Evolutionary conservation across 2,329 filamentous ascomycete genomes (phyloP).

Genomic region (Claviceps lovelessii): DNA sequence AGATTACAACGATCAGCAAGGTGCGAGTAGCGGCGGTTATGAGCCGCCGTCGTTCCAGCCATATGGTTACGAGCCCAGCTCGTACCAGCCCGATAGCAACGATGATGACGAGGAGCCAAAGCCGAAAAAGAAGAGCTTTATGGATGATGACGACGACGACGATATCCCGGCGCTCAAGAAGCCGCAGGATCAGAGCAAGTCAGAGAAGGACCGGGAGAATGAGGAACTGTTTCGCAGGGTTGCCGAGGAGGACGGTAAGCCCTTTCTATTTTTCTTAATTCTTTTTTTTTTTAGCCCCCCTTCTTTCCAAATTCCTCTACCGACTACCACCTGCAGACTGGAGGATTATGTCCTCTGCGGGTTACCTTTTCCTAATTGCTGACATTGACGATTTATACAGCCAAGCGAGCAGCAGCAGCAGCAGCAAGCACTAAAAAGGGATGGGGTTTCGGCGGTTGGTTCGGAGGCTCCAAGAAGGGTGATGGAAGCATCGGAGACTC

Average conservation of each 20-base stretch:
- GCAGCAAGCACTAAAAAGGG: slow-evolving; percentile 42
- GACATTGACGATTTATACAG: slow-evolving; percentile 21
- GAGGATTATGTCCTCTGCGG: too few relatives aligned
- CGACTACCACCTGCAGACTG: too few relatives aligned
- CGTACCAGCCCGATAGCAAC: slow-evolving; percentile 38
- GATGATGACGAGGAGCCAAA: slow-evolving; percentile 37
- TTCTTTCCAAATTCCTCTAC: too few relatives aligned
- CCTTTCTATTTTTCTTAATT: background rate
- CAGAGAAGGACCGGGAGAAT: slow-evolving; percentile 62
- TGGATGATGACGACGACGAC: slow-evolving; percentile 65
- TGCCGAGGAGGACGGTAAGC: slow-evolving; percentile 58
- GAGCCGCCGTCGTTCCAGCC: slow-evolving; percentile 50
- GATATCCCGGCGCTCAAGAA: slow-evolving; percentile 38
- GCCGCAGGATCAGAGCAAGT: slow-evolving; percentile 44
- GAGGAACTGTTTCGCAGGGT: slow-evolving; percentile 76
- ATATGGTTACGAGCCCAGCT: slow-evolving; percentile 42
- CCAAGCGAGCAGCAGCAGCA: slow-evolving; percentile 40
- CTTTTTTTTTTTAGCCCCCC: too few relatives aligned
- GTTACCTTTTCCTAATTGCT: background rate
- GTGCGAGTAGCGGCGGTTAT: slow-evolving; percentile 31
- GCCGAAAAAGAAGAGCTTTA: slow-evolving; percentile 61
- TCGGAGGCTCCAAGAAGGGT: slow-evolving; percentile 54
- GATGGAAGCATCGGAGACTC: slow-evolving; percentile 21
- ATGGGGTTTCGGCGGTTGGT: slow-evolving; percentile 80
- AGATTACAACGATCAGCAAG: slow-evolving; percentile 9